These are phyloP conservation scores for Xylaria sp. DNA, from an alignment of 2,329 filamentous ascomycete genomes.

Conservation along the genomic window DNA sequence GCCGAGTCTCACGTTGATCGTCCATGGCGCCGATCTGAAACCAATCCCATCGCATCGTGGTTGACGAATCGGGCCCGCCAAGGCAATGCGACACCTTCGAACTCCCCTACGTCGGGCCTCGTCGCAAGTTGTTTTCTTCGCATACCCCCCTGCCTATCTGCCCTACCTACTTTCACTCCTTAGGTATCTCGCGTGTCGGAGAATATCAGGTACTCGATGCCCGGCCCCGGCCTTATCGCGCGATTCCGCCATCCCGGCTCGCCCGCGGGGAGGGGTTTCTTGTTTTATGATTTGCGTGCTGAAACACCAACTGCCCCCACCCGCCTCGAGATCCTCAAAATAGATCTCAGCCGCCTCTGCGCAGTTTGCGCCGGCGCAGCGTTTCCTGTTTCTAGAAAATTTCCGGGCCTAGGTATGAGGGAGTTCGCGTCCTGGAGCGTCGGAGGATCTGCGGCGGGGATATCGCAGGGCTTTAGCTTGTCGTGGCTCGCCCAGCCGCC, in stretches of 20 bases:
- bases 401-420: not conserved
- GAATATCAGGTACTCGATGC: slow-evolving; percentile 6
- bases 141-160: not conserved
- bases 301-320: slow-evolving; percentile 13
- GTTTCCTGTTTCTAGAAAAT: not conserved
- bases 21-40: slow-evolving; percentile 22
- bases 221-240: not conserved
- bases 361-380: not conserved
- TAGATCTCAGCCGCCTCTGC: not conserved
- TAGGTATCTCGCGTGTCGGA: slow-evolving; percentile 8
- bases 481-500: slow-evolving; percentile 7
- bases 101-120: slow-evolving; percentile 11
- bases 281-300: slow-evolving; percentile 21
- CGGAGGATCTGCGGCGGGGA: slow-evolving; percentile 21
- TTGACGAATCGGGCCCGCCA: slow-evolving; percentile 12
- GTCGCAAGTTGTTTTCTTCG: slow-evolving; percentile 3
- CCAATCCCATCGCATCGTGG: slow-evolving; percentile 4
- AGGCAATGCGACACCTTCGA: slow-evolving; percentile 12
- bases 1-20: slow-evolving; percentile 16
- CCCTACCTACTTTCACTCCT: not conserved
- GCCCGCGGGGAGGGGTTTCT: not conserved
- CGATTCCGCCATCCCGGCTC: slow-evolving; percentile 1
- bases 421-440: slow-evolving; percentile 4
- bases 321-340: slow-evolving; percentile 9
- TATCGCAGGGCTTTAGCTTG: slow-evolving; percentile 20